Conservation (phyloP, 805 yeast genomes). For the Geotrichum ghanense region DNA sequence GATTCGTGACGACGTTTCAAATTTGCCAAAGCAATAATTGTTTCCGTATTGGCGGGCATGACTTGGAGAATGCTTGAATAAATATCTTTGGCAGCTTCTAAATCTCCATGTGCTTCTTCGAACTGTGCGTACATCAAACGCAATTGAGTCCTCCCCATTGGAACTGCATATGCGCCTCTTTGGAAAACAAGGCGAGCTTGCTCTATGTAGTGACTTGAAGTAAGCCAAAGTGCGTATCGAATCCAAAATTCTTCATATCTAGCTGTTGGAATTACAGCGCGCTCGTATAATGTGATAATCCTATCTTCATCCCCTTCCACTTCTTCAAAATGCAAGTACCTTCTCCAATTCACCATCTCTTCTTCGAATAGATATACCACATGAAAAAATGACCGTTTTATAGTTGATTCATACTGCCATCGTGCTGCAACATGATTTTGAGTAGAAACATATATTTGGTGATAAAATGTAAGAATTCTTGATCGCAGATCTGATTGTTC, state of each 20-base stretch:
- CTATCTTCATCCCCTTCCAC: constrained; percentile 19
- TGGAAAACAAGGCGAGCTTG: constrained; percentile 35
- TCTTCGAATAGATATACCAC: constrained; percentile 34
- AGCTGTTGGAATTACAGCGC: constrained; percentile 49
- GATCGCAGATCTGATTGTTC: constrained; percentile 31
- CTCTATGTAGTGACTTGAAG: constrained; percentile 23
- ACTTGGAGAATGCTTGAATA: constrained; percentile 16
- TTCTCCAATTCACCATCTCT: constrained; percentile 44
- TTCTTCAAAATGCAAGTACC: constrained; percentile 48
- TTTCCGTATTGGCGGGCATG: constrained; percentile 22
- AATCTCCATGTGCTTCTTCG: constrained; percentile 19
- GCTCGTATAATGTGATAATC: constrained; percentile 46
- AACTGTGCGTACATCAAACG: constrained; percentile 24
- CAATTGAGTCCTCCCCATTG: constrained; percentile 17
- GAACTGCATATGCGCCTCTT: constrained; percentile 34
- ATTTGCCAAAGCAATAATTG: constrained; percentile 16
- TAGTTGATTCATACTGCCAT: constrained; percentile 63
- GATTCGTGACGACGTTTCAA: constrained; percentile 16
- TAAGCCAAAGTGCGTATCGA: constrained; percentile 46
- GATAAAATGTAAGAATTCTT: constrained; percentile 34
- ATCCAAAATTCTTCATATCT: constrained; percentile 54
- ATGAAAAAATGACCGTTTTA: constrained; percentile 44
- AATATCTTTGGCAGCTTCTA: constrained; percentile 19
- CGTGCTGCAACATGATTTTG: constrained; percentile 44
- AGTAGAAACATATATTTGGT: constrained; percentile 33